Conservation (phyloP, 176 grass and related monocot genomes). For the Musa acuminata region DNA sequence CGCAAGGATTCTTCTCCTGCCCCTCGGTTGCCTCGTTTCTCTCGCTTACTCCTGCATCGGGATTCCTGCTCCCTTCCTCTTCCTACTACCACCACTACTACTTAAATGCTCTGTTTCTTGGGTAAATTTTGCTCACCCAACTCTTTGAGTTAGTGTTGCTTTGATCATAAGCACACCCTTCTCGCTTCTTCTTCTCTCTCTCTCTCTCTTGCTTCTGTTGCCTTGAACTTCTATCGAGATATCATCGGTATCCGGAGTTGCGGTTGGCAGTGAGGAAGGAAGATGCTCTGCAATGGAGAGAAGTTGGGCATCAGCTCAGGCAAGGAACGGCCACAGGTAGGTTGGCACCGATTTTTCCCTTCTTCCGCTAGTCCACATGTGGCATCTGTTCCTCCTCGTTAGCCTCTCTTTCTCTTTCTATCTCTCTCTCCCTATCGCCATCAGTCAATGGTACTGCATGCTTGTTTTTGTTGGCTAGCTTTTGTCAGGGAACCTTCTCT, state of each 20-base stretch:
- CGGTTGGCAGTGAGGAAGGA: not conserved
- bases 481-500: conserved; percentile 15
- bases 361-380: not conserved
- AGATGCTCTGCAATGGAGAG: conserved; percentile 1
- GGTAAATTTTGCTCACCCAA: not conserved
- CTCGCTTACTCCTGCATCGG: not conserved
- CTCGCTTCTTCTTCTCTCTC: no score
- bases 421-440: not conserved
- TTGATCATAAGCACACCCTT: not conserved
- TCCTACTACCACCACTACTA: not conserved
- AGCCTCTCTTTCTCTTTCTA: not conserved
- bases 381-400: not conserved
- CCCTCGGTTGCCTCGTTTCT: not conserved
- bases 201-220: not conserved
- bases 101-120: not conserved
- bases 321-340: conserved; percentile 3
- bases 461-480: conserved; percentile 14
- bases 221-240: no score
- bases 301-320: not conserved
- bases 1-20: conserved; percentile 12
- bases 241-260: not conserved
- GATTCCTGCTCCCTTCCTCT: not conserved
- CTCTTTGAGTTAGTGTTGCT: not conserved
- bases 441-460: conserved; percentile 21
- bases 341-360: not conserved